A percentile compares a stretch with the other conserved stretches of the same genome.
phyloP scores from a whole-genome alignment of 2,329 filamentous ascomycete genomes.

The Alternaria sp. region DNA sequence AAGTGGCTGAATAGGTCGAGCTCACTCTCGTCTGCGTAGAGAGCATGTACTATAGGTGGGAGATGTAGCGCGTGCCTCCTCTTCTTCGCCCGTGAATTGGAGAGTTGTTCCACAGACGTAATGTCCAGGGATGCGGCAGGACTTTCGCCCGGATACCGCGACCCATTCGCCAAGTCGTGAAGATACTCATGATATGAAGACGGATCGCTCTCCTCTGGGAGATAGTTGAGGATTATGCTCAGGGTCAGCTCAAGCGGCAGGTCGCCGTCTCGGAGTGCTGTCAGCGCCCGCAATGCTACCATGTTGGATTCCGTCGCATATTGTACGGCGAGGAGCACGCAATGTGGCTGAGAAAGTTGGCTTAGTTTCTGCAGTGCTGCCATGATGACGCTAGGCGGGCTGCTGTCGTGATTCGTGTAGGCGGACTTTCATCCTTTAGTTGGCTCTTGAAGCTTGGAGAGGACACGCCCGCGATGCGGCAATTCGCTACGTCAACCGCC shows the following conservation, averaged over 20 bases:
- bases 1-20: constrained; percentile 69
- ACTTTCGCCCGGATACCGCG: constrained; percentile 55
- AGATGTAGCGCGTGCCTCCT: constrained; percentile 70
- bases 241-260: constrained; percentile 72
- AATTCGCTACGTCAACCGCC: constrained; percentile 32
- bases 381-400: constrained; percentile 26
- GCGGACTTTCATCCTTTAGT: constrained; percentile 4
- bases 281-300: constrained; percentile 67
- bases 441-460: constrained; percentile 5
- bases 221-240: constrained; percentile 76
- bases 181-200: constrained; percentile 69
- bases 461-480: constrained; percentile 24
- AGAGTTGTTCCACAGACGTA: constrained; percentile 65
- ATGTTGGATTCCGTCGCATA: constrained; percentile 73
- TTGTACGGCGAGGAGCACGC: constrained; percentile 76
- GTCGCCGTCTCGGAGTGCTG: constrained; percentile 64
- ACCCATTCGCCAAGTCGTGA: constrained; percentile 62
- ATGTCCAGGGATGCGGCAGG: constrained; percentile 59
- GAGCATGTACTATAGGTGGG: constrained; percentile 63
- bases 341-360: constrained; percentile 70
- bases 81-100: constrained; percentile 70
- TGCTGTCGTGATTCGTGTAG: constrained; percentile 2
- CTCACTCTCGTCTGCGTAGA: constrained; percentile 59
- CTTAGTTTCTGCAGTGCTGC: constrained; percentile 38
- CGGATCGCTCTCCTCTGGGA: constrained; percentile 75